phyloP scores from a whole-genome alignment of 2,329 filamentous ascomycete genomes.

The Cercospora janseana region DNA sequence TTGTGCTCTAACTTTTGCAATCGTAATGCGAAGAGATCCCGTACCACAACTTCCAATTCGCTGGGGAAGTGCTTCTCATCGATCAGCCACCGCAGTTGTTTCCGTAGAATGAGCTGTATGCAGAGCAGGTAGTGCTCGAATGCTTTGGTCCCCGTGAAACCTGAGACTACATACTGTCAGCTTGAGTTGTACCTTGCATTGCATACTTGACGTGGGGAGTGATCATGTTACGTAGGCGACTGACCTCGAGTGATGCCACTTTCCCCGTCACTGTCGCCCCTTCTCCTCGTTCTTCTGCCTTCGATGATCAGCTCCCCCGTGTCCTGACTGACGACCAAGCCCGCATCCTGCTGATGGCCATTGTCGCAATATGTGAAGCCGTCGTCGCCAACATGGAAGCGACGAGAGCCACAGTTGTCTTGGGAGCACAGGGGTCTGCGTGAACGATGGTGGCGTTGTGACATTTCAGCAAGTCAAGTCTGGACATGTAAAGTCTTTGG shows the following conservation, averaged over 20 bases:
- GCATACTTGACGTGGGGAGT: not conserved
- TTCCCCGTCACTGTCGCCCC: slow-evolving; percentile 32
- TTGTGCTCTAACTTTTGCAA: slow-evolving; percentile 56
- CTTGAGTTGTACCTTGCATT: slow-evolving; percentile 5
- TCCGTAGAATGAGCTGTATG: slow-evolving; percentile 79
- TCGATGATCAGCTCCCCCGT: slow-evolving; percentile 32
- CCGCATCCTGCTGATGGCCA: slow-evolving; percentile 75
- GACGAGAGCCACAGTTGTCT: slow-evolving; percentile 65
- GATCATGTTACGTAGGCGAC: not conserved
- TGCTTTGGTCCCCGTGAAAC: slow-evolving; percentile 63
- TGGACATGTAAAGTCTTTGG: not conserved
- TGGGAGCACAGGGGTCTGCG: slow-evolving; percentile 30
- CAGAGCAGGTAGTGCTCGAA: slow-evolving; percentile 78
- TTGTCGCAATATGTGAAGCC: slow-evolving; percentile 76
- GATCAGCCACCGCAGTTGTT: slow-evolving; percentile 74
- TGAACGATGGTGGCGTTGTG: slow-evolving; percentile 18
- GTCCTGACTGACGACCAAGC: slow-evolving; percentile 35
- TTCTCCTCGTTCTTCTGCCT: slow-evolving; percentile 33
- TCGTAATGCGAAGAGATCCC: slow-evolving; percentile 81
- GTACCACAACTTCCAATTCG: slow-evolving; percentile 65
- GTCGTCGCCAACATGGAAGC: slow-evolving; percentile 68
- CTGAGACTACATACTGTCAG: slow-evolving; percentile 28
- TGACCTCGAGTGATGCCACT: slow-evolving; percentile 25
- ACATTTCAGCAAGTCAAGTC: slow-evolving; percentile 24
- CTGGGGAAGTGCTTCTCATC: slow-evolving; percentile 62